Conservation (phyloP, 2,329 filamentous ascomycete species). For the Alternaria consortialis region DNA sequence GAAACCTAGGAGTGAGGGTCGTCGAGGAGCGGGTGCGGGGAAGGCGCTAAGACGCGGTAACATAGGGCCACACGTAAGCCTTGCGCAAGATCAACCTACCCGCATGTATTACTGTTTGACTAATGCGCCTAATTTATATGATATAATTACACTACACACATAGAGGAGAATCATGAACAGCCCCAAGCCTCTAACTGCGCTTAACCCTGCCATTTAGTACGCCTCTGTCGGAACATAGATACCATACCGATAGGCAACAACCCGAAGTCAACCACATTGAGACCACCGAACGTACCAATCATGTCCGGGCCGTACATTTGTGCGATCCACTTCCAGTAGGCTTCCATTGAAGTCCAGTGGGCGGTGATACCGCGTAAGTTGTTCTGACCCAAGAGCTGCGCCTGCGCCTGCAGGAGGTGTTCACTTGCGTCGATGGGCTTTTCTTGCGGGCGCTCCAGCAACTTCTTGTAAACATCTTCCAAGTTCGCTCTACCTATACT, state of each 20-base stretch:
- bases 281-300: conserved; percentile 44
- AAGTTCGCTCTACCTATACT: conserved; percentile 23
- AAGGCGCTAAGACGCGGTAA: conserved; percentile 5
- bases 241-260: conserved; percentile 51
- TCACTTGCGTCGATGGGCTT: conserved; percentile 29
- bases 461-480: conserved; percentile 20
- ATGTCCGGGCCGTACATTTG: conserved; percentile 50
- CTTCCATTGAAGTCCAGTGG: conserved; percentile 40
- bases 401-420: conserved; percentile 33
- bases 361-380: conserved; percentile 36
- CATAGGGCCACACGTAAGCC: background rate
- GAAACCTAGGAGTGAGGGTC: background rate
- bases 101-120: background rate
- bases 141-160: background rate
- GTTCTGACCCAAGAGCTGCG: conserved; percentile 28
- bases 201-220: conserved; percentile 47
- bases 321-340: conserved; percentile 51
- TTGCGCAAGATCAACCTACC: background rate
- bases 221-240: conserved; percentile 43
- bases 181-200: background rate
- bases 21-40: conserved; percentile 4
- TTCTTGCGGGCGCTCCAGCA: conserved; percentile 34
- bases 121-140: background rate
- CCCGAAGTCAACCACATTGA: conserved; percentile 46
- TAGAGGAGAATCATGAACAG: background rate